Evolutionary conservation across 2,329 filamentous ascomycete genomes (phyloP).

Genomic region (Penicillium polonicum): DNA sequence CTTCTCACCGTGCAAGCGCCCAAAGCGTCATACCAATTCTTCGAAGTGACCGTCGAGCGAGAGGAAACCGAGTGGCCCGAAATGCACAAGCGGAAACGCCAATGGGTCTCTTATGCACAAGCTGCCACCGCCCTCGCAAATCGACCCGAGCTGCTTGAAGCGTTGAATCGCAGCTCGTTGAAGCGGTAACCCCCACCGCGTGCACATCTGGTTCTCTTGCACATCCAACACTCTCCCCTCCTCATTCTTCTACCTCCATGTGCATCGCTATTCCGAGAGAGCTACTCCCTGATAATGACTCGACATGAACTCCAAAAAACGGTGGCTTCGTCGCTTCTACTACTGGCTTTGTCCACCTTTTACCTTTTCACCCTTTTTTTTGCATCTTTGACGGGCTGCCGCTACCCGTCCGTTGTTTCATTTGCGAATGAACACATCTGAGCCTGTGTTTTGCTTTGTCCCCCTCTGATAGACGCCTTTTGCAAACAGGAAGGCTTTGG

Average conservation of each 20-base stretch:
- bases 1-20: conserved; percentile 61
- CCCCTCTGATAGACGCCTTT: conserved; percentile 5
- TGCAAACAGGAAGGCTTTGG: conserved; percentile 2
- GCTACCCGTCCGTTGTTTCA: conserved; percentile 7
- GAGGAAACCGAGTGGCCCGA: conserved; percentile 92
- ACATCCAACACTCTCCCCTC: conserved; percentile 1
- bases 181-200: conserved; percentile 43
- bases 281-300: conserved; percentile 20
- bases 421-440: neutral
- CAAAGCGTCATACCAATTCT: conserved; percentile 61
- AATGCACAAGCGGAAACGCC: conserved; percentile 81
- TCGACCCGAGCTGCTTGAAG: conserved; percentile 84
- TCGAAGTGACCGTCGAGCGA: conserved; percentile 80
- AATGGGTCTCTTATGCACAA: conserved; percentile 84
- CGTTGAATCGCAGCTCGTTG: conserved; percentile 76
- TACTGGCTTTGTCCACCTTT: conserved; percentile 16
- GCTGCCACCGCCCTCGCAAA: conserved; percentile 74
- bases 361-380: neutral
- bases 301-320: conserved; percentile 22
- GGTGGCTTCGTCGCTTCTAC: conserved; percentile 21
- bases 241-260: neutral
- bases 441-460: neutral
- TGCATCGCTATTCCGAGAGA: conserved; percentile 14
- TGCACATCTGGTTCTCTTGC: conserved; percentile 4
- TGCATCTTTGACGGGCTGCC: conserved; percentile 11